phyloP scores from a whole-genome alignment of 768 basidiomycete species.

The Mycena floridula region DNA sequence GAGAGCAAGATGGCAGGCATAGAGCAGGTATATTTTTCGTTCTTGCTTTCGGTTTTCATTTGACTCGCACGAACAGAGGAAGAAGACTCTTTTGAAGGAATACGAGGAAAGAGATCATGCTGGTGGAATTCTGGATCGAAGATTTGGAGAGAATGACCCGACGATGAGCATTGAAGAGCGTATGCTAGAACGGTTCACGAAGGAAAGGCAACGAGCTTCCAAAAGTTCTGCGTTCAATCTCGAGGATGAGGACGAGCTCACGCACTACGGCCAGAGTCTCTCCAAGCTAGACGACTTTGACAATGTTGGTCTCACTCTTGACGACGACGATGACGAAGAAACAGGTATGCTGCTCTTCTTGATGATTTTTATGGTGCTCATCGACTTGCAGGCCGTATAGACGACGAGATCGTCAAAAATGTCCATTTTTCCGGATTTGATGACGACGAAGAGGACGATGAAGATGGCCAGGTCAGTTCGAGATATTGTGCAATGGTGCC shows the following conservation, averaged over 20 bases:
- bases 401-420: conserved; percentile 55
- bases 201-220: conserved; percentile 75
- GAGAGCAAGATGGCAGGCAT: conserved; percentile 87
- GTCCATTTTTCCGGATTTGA: conserved; percentile 86
- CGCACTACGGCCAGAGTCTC: conserved; percentile 86
- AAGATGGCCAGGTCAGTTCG: conserved; percentile 36
- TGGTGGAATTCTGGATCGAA: conserved; percentile 87
- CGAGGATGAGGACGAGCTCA: conserved; percentile 87
- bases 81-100: conserved; percentile 85
- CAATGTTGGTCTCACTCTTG: conserved; percentile 42
- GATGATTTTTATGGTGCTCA: conserved; percentile 1
- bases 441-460: conserved; percentile 56
- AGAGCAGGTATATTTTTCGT: conserved; percentile 62
- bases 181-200: conserved; percentile 94
- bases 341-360: conserved; percentile 25
- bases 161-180: conserved; percentile 92
- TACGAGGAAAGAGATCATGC: conserved; percentile 74
- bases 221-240: conserved; percentile 82
- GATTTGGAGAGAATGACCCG: conserved; percentile 95
- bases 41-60: not conserved
- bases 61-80: conserved; percentile 48
- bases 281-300: conserved; percentile 85
- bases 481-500: no score
- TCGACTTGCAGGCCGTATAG: conserved; percentile 52
- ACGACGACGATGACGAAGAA: conserved; percentile 39